A percentile compares a stretch with the other conserved stretches of the same genome.
These are phyloP conservation scores for Candida mesenterica DNA, from an alignment of 1,139 yeast species.

Conservation along the genomic window DNA sequence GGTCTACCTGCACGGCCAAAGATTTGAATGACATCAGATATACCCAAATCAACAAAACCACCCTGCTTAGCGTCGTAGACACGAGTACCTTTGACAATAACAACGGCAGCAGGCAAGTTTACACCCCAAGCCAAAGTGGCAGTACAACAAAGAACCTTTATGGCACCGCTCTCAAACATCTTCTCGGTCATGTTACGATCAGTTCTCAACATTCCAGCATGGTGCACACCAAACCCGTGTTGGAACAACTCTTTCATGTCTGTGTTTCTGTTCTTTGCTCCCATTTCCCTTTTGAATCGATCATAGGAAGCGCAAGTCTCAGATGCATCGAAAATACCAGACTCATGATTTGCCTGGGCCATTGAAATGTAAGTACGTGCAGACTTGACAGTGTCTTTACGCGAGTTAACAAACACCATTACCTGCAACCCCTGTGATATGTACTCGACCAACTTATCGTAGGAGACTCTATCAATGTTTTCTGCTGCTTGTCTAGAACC, in stretches of 20 bases:
- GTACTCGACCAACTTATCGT: slow-evolving; percentile 71
- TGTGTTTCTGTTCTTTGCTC: slow-evolving; percentile 64
- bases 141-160: slow-evolving; percentile 90
- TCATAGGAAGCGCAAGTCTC: slow-evolving; percentile 43
- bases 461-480: slow-evolving; percentile 72
- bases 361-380: slow-evolving; percentile 69
- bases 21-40: slow-evolving; percentile 94
- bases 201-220: slow-evolving; percentile 93
- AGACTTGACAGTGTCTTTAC: slow-evolving; percentile 88
- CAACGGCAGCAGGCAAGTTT: slow-evolving; percentile 96
- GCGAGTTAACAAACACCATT: slow-evolving; percentile 94
- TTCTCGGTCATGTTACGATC: slow-evolving; percentile 90
- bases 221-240: slow-evolving; percentile 89
- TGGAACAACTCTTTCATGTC: slow-evolving; percentile 81
- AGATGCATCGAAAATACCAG: slow-evolving; percentile 60
- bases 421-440: slow-evolving; percentile 77
- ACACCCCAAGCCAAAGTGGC: slow-evolving; percentile 99
- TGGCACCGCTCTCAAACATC: slow-evolving; percentile 81
- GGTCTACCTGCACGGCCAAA: slow-evolving; percentile 99
- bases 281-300: slow-evolving; percentile 61
- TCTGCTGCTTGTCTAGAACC: slow-evolving; percentile 66
- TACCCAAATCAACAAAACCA: slow-evolving; percentile 90
- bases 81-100: slow-evolving; percentile 93
- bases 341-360: slow-evolving; percentile 62
- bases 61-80: slow-evolving; percentile 94